Conservation (phyloP, 2,329 filamentous ascomycete genomes). For the Thermoascus crustaceus region DNA sequence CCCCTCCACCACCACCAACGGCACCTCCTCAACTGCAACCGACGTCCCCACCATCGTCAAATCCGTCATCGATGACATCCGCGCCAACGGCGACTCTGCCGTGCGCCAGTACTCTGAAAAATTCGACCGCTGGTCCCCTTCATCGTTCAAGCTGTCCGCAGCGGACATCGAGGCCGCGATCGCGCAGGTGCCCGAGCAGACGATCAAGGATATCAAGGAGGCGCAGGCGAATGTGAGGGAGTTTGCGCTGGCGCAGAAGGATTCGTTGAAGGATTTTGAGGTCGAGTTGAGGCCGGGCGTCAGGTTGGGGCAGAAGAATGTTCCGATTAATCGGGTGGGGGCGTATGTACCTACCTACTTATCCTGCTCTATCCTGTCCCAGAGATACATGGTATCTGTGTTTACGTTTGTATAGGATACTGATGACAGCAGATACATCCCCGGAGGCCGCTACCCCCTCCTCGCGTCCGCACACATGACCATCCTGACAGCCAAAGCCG, state of each 20-base stretch:
- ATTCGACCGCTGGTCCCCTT: constrained; percentile 48
- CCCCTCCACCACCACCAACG: background rate
- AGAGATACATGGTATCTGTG: no score
- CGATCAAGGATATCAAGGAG: constrained; percentile 46
- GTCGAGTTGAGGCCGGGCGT: constrained; percentile 45
- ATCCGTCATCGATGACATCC: constrained; percentile 42
- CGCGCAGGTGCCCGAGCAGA: constrained; percentile 38
- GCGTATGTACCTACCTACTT: constrained; percentile 23
- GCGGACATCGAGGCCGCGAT: constrained; percentile 40
- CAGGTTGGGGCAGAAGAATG: constrained; percentile 44
- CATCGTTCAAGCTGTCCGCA: constrained; percentile 41
- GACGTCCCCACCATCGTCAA: constrained; percentile 38
- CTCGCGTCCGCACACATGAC: constrained; percentile 50
- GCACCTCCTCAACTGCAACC: background rate
- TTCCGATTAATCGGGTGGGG: constrained; percentile 41
- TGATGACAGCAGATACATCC: constrained; percentile 45
- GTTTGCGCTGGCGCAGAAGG: constrained; percentile 43
- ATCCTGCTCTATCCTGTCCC: background rate
- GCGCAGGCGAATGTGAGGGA: constrained; percentile 43
- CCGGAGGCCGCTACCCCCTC: constrained; percentile 46
- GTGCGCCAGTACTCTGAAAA: constrained; percentile 44
- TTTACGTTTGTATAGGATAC: no score
- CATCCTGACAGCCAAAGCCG: constrained; percentile 47
- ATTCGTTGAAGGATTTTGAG: constrained; percentile 43
- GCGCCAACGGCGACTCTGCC: constrained; percentile 40